These are phyloP conservation scores for Chlorella sp. DNA, from an alignment of 139 green algal species.

Conservation along the genomic window DNA sequence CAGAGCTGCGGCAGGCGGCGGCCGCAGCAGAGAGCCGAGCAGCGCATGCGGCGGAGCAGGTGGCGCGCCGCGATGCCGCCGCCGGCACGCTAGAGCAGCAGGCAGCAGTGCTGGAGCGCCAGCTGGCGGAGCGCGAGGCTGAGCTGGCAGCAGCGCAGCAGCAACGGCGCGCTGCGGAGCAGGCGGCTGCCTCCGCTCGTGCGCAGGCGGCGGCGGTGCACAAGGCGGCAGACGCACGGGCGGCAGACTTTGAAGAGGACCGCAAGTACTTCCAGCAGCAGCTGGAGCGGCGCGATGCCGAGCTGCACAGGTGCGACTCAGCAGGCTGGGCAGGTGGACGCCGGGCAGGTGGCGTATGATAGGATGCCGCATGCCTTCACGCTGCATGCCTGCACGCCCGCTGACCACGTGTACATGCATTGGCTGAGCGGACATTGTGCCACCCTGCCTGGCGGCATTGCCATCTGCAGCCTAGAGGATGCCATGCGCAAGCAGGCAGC, in stretches of 20 bases:
- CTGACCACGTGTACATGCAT: too few species aligned
- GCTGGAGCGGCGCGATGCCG: conserved; percentile 14
- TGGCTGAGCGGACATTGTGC: too few species aligned
- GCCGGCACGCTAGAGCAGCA: conserved; percentile 7
- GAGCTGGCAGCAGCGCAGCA: background rate
- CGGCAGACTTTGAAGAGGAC: conserved; percentile 23
- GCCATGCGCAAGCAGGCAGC: conserved; percentile 10
- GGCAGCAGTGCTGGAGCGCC: background rate
- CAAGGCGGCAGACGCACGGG: conserved; percentile 11
- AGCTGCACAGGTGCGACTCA: conserved; percentile 21
- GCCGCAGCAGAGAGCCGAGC: background rate
- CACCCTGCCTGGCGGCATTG: too few species aligned
- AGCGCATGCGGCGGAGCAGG: background rate
- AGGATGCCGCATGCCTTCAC: too few species aligned
- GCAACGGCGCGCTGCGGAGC: background rate
- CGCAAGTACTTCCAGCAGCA: conserved; percentile 24
- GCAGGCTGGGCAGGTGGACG: too few species aligned
- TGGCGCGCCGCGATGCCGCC: background rate
- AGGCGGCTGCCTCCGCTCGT: background rate
- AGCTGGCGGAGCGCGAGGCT: conserved; percentile 5
- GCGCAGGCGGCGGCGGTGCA: conserved; percentile 30
- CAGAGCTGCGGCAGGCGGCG: conserved; percentile 5
- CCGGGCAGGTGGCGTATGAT: too few species aligned
- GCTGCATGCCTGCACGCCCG: too few species aligned
- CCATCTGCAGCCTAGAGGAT: conserved; percentile 14